phyloP scores from a whole-genome alignment of 2,329 filamentous ascomycete species.

The Alternaria sp. region DNA sequence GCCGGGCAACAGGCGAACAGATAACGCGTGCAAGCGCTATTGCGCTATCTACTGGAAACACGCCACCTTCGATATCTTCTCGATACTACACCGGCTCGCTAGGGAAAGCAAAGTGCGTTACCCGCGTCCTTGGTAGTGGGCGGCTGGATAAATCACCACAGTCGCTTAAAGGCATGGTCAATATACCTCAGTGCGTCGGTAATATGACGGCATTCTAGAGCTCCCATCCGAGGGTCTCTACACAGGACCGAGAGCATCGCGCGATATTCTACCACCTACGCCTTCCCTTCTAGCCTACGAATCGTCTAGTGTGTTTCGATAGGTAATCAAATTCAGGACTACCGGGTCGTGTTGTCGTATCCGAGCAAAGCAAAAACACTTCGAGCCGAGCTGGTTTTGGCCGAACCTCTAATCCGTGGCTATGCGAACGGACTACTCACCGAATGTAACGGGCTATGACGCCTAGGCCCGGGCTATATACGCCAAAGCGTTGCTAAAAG shows the following conservation, averaged over 20 bases:
- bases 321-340: neutral
- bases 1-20: slow-evolving; percentile 7
- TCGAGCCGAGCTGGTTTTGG: slow-evolving; percentile 17
- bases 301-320: slow-evolving; percentile 1
- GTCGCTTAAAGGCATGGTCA: slow-evolving; percentile 7
- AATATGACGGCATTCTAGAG: slow-evolving; percentile 1
- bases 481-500: slow-evolving; percentile 8
- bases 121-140: slow-evolving; percentile 19
- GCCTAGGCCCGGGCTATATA: slow-evolving; percentile 10
- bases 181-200: slow-evolving; percentile 17
- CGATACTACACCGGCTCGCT: slow-evolving; percentile 13
- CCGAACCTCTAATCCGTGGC: slow-evolving; percentile 2
- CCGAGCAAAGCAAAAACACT: slow-evolving; percentile 6
- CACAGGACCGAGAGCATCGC: neutral
- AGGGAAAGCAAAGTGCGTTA: slow-evolving; percentile 6
- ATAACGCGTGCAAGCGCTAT: slow-evolving; percentile 1
- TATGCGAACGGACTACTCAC: slow-evolving; percentile 20
- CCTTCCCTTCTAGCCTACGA: neutral
- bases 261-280: slow-evolving; percentile 2
- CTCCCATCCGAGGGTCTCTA: slow-evolving; percentile 1
- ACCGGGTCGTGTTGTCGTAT: slow-evolving; percentile 5
- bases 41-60: slow-evolving; percentile 4
- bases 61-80: slow-evolving; percentile 18
- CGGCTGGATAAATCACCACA: slow-evolving; percentile 29
- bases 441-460: slow-evolving; percentile 20